Base-by-base conservation (phyloP, 2,329 filamentous ascomycete genomes). In the Neonectria hederae region DNA sequence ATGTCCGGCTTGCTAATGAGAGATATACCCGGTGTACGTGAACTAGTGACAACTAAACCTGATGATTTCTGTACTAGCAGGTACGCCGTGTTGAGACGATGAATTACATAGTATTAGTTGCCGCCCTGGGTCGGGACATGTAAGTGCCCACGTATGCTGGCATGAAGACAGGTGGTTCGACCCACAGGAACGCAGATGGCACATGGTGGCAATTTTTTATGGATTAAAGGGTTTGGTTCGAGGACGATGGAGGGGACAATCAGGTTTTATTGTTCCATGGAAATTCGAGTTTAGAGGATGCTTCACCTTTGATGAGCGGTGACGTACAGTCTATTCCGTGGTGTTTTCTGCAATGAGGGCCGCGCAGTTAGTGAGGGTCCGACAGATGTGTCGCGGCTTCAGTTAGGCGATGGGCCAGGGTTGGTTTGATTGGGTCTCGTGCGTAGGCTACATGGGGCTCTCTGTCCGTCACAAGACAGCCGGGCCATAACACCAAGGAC, bases 101-200 rank as follows among this genome's bases (percentile, higher is more conserved):
- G 54, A n/a, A n/a, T n/a, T n/a, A n/a, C n/a, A n/a, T n/a, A n/a
- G n/a, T 19, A 14, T 48, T 14, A 10, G 42, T 45, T n/a, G 54
- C 46, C 52, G 54, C 28, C 40, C 26, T 59, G 32, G 56, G 56
- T 48, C 46, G 38, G 46, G 42, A 38, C 46, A 48, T 57, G 59
- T 54, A 42, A 21, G n/a, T 43, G 54, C 56, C 45, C 40, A 48
- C 59, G 59, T 62, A 57, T 53, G 53, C 59, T 53, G 53, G 38
- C 54, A 52, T 57, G 59, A 28, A 17, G 22, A n/a, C 19, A 49
- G 26, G 59, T 46, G 28, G 46, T 53, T 40, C 40, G 53, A 57
- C 59, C 59, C 59, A 62, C 46, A 55, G 14, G 13, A 21, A 40
- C 17, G 24, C 28, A 13, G 48, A 48, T n/a, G 22, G 45, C 22